Evolutionary conservation across 805 yeast genomes (phyloP).

Genomic region (Candida boidinii): DNA sequence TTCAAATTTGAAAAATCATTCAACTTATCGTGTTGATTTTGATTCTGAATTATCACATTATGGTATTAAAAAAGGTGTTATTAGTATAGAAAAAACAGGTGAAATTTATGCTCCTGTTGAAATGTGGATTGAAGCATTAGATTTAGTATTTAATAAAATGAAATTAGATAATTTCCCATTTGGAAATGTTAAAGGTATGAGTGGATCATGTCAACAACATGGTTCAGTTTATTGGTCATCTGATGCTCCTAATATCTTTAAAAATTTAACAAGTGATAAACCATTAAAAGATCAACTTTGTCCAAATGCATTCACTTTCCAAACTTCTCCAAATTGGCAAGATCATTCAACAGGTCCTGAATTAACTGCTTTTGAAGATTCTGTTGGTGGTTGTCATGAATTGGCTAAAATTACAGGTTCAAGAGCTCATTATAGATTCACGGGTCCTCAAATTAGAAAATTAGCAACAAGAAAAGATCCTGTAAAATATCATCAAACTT

Average conservation of each 20-base stretch:
- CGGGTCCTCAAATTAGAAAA: conserved; percentile 87
- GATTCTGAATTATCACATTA: conserved; percentile 57
- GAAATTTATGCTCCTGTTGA: conserved; percentile 71
- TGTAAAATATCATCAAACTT: conserved; percentile 45
- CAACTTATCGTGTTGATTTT: conserved; percentile 61
- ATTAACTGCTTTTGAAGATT: conserved; percentile 48
- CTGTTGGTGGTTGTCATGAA: conserved; percentile 48
- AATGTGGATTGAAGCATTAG: conserved; percentile 88
- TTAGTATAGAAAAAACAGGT: conserved; percentile 40
- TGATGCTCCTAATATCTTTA: conserved; percentile 33
- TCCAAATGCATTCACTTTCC: conserved; percentile 48
- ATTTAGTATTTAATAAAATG: conserved; percentile 49
- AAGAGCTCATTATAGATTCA: conserved; percentile 80
- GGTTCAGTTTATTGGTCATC: conserved; percentile 80
- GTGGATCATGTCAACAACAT: conserved; percentile 90
- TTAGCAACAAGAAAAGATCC: conserved; percentile 46
- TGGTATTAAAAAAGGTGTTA: conserved; percentile 68
- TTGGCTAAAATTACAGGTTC: conserved; percentile 75
- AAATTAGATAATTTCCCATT: conserved; percentile 46
- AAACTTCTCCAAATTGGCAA: conserved; percentile 87
- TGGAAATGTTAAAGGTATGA: conserved; percentile 49
- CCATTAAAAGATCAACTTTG: conserved; percentile 39
- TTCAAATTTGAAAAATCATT: conserved; percentile 40
- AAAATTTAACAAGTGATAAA: conserved; percentile 21
- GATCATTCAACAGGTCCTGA: conserved; percentile 81